phyloP scores from a whole-genome alignment of 805 yeast species.

The Zygoascus flipseniorum region DNA sequence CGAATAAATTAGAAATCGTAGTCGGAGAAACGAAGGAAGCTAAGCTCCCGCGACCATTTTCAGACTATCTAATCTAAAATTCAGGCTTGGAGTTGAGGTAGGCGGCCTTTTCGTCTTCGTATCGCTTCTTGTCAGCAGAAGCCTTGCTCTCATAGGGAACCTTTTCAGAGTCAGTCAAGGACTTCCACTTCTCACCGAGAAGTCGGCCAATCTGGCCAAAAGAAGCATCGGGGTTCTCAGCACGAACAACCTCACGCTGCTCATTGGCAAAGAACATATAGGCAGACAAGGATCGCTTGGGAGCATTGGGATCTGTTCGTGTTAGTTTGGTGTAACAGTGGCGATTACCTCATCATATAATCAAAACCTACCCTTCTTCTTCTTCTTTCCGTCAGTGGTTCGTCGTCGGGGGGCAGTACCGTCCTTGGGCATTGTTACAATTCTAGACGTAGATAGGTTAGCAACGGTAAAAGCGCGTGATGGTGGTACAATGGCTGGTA shows the following conservation, averaged over 20 bases:
- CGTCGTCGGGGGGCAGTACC: constrained; percentile 16
- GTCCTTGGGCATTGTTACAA: constrained; percentile 22
- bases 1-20: constrained; percentile 3
- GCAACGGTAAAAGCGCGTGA: not conserved
- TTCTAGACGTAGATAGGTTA: constrained; percentile 10
- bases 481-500: not conserved
- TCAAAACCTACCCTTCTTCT: constrained; percentile 14
- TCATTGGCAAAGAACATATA: constrained; percentile 99
- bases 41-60: not conserved
- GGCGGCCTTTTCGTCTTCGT: constrained; percentile 90
- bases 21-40: no score
- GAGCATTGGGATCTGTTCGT: constrained; percentile 64
- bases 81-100: constrained; percentile 35
- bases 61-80: constrained; percentile 9
- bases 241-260: constrained; percentile 90
- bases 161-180: constrained; percentile 73
- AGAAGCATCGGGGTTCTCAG: constrained; percentile 92
- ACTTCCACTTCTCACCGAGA: constrained; percentile 96
- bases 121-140: constrained; percentile 93
- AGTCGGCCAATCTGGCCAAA: constrained; percentile 92
- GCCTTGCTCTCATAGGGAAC: constrained; percentile 89
- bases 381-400: constrained; percentile 17
- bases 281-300: constrained; percentile 96
- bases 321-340: not conserved
- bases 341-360: not conserved